Evolutionary conservation across 176 grass and related monocot species (phyloP).

Genomic region (Eragrostis curvula): DNA sequence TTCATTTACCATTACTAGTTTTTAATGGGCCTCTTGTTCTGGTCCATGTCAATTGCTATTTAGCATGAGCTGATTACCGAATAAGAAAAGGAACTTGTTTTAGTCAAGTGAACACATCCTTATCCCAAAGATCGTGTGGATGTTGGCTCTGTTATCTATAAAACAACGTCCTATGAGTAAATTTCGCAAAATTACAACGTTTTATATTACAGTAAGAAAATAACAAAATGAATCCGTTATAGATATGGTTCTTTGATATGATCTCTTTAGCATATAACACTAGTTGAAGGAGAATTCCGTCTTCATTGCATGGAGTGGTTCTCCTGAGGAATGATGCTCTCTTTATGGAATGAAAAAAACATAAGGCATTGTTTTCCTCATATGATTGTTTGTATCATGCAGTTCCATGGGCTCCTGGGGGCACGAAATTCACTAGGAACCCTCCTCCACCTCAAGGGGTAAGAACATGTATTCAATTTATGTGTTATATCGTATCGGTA

Average conservation of each 20-base stretch:
- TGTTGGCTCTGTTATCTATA: neutral
- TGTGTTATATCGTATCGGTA: neutral
- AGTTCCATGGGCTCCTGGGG: constrained; percentile 98
- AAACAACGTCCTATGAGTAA: neutral
- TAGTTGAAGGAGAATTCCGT: neutral
- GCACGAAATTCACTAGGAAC: constrained; percentile 88
- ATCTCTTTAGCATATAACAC: neutral
- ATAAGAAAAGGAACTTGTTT: neutral
- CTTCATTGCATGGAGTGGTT: constrained; percentile 5
- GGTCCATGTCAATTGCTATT: neutral
- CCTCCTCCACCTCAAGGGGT: constrained; percentile 94
- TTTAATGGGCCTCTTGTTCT: neutral
- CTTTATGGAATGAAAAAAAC: neutral
- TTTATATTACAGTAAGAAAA: too few species aligned
- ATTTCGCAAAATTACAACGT: too few species aligned
- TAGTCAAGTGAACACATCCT: neutral
- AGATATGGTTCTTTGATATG: neutral
- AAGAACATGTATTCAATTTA: constrained; percentile 43
- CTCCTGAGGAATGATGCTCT: neutral
- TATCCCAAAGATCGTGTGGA: neutral
- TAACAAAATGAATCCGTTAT: too few species aligned
- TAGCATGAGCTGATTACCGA: neutral
- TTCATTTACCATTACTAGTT: neutral
- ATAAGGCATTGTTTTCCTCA: constrained; percentile 12
- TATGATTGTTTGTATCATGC: constrained; percentile 33